Conservation (phyloP, 2,329 filamentous ascomycete genomes). For the Botryosphaeria dothidea region DNA sequence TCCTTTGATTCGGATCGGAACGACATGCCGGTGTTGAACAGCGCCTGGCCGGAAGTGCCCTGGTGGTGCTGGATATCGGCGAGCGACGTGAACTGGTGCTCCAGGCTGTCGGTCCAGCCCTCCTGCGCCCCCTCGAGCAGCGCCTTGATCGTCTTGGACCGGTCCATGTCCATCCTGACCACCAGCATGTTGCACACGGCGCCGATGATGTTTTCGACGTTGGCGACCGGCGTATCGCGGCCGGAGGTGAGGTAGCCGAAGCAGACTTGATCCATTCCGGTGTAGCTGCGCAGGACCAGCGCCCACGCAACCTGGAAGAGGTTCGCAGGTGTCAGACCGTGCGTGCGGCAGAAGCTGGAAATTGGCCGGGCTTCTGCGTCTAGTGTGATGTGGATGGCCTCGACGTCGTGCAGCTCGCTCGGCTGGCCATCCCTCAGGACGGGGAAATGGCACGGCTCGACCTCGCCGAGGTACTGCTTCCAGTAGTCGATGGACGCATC, state of each 20-base stretch:
- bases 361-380: slow-evolving; percentile 41
- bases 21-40: slow-evolving; percentile 53
- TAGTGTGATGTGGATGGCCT: not conserved
- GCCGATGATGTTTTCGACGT: slow-evolving; percentile 37
- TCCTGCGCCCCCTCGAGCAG: slow-evolving; percentile 22
- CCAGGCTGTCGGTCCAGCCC: not conserved
- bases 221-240: slow-evolving; percentile 34
- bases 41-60: slow-evolving; percentile 52
- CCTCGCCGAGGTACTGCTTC: slow-evolving; percentile 39
- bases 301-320: slow-evolving; percentile 42
- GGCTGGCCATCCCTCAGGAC: slow-evolving; percentile 24
- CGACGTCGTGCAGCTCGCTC: not conserved
- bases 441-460: slow-evolving; percentile 45
- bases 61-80: slow-evolving; percentile 38
- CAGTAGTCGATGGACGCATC: slow-evolving; percentile 33
- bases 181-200: slow-evolving; percentile 43
- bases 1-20: slow-evolving; percentile 43
- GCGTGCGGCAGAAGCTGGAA: slow-evolving; percentile 40
- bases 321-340: slow-evolving; percentile 52
- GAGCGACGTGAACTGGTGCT: slow-evolving; percentile 31
- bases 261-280: slow-evolving; percentile 31
- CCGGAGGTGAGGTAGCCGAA: slow-evolving; percentile 39
- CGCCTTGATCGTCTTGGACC: slow-evolving; percentile 27
- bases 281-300: slow-evolving; percentile 30
- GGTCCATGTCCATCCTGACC: slow-evolving; percentile 34